These are phyloP conservation scores for Iris pallida DNA, from an alignment of 116 monocot genomes.

Conservation along the genomic window DNA sequence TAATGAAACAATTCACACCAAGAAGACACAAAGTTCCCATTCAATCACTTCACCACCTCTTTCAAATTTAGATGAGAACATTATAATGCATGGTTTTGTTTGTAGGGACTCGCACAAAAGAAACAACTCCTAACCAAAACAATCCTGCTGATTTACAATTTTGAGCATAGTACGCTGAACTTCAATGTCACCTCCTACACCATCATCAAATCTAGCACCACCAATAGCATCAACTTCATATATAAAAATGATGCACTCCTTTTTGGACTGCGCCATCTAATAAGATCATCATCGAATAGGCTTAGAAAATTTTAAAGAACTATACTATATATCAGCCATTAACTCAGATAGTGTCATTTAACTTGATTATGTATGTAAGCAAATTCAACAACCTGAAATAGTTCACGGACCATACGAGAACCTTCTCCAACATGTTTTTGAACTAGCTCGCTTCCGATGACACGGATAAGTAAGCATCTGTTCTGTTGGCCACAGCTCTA, in stretches of 20 bases:
- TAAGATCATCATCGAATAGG: neutral
- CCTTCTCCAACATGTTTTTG: slow-evolving; percentile 94
- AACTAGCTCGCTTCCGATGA: slow-evolving; percentile 71
- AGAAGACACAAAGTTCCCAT: too few species aligned
- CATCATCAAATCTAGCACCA: slow-evolving; percentile 87
- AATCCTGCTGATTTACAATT: slow-evolving; percentile 83
- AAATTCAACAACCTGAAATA: slow-evolving; percentile 56
- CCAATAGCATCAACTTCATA: slow-evolving; percentile 89
- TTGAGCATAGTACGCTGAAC: slow-evolving; percentile 89
- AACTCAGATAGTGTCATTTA: neutral
- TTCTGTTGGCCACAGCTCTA: slow-evolving; percentile 88
- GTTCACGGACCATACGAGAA: slow-evolving; percentile 89
- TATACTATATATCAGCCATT: neutral
- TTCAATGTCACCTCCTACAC: slow-evolving; percentile 89
- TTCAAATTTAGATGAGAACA: too few species aligned
- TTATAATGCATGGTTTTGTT: too few species aligned
- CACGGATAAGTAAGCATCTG: slow-evolving; percentile 89
- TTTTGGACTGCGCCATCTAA: slow-evolving; percentile 91
- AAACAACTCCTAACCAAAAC: too few species aligned
- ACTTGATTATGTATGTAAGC: neutral
- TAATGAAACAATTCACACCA: too few species aligned
- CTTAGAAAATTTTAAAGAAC: neutral
- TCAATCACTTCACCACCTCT: too few species aligned
- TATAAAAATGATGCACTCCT: slow-evolving; percentile 82
- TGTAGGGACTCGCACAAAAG: too few species aligned